Evolutionary conservation across 441 rosid species (phyloP).

Genomic region (Populus hybrid): DNA sequence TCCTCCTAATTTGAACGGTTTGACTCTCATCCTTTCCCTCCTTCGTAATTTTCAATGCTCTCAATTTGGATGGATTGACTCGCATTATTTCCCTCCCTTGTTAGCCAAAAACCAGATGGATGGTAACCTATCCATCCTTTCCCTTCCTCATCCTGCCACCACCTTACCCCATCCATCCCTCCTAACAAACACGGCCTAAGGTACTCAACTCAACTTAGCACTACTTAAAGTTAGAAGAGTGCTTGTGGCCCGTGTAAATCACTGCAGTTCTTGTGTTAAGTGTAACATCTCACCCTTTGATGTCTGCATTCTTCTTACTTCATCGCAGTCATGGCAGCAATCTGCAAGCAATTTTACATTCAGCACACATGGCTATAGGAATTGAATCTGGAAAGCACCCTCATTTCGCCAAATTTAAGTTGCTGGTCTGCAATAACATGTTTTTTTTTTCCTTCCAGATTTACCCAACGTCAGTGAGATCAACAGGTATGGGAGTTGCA

Average conservation of each 20-base stretch:
- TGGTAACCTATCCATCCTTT: background rate
- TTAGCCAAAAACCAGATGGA: background rate
- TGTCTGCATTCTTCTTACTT: background rate
- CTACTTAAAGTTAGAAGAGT: background rate
- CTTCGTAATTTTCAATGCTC: background rate
- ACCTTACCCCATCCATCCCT: background rate
- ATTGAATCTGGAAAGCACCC: background rate
- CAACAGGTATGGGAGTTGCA: conserved; percentile 84
- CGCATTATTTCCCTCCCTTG: background rate
- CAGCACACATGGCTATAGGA: background rate
- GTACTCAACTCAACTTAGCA: background rate
- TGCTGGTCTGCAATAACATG: background rate
- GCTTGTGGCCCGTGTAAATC: background rate
- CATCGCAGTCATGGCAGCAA: background rate
- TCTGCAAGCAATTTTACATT: background rate
- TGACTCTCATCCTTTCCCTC: background rate
- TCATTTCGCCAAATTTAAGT: background rate
- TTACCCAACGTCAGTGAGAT: conserved; percentile 81
- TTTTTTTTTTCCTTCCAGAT: conserved; percentile 38
- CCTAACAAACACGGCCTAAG: background rate
- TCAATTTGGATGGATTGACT: background rate
- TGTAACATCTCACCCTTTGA: background rate
- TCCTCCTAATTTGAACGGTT: background rate
- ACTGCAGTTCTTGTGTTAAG: background rate
- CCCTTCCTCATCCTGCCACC: background rate